Base-by-base conservation (phyloP, 306 rosid genomes). In the Pachyrhizus erosus region DNA sequence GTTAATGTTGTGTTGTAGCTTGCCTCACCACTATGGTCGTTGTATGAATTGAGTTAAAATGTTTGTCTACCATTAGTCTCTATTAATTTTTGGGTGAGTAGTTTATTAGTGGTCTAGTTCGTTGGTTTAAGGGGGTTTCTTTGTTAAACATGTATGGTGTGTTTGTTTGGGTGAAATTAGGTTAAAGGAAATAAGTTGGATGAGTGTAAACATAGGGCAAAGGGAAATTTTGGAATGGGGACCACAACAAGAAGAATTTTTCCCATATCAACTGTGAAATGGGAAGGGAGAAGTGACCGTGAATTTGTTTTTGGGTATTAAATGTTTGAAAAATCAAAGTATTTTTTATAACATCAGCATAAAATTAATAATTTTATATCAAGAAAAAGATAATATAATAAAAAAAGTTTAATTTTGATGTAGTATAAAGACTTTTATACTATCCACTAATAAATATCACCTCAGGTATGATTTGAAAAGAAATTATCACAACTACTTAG, bases 1-100 rank as follows among this genome's bases (percentile, higher is more conserved):
- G 72, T 45, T 33, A 26, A 65, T 84, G 68, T 20, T 26, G 24
- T 42, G 27, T 74, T 60, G 71, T 71, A 24, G 31, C 54, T 33
- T 51, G 27, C 24, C 73, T 26, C 27, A 42, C 55, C 57, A 24
- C 33, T 18, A 37, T 60, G 43, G 15, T 67, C 27, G 20, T 48
- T 20, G 9, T 80, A 43, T 48, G 70, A 61, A 43, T 68, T 74
- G 39, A n/a, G 45, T 72, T 54, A 39, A 64, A 61, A 12, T 52
- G 7, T 10, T 58, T 75, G 24, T 55, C 70, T 75, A 27, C 42
- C 14, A 11, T 78, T 49, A 15, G 49, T 29, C 62, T 9, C 4
- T 11, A 23, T n/a, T n/a, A n/a, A n/a, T 58, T 58, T 4, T 58
- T 6, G 1, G 61, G 34, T 24, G 34, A 11, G 34, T 23, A 23